Conservation (phyloP, 2,329 filamentous ascomycete species). For the Fusarium heterosporum region DNA sequence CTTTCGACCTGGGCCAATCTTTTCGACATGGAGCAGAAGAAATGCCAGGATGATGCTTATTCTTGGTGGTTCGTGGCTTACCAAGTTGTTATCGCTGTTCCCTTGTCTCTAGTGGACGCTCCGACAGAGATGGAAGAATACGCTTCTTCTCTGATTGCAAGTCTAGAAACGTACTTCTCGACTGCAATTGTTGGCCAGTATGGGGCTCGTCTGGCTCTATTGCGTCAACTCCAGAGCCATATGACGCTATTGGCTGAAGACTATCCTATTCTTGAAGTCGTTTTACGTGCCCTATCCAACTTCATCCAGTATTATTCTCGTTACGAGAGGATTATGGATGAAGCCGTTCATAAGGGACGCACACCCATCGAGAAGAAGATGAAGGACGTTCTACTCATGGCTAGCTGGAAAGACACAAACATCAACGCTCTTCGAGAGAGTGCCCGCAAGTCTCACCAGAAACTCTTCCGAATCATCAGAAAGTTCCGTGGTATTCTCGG, state of each 20-base stretch:
- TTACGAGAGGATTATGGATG: slow-evolving; percentile 74
- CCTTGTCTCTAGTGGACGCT: slow-evolving; percentile 72
- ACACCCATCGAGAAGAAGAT: slow-evolving; percentile 87
- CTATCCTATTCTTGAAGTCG: slow-evolving; percentile 65
- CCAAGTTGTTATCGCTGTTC: slow-evolving; percentile 83
- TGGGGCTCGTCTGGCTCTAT: slow-evolving; percentile 75
- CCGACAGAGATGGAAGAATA: slow-evolving; percentile 72
- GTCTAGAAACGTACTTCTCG: slow-evolving; percentile 82
- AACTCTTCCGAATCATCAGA: slow-evolving; percentile 88
- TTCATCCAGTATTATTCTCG: slow-evolving; percentile 81
- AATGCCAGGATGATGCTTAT: slow-evolving; percentile 80
- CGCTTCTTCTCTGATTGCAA: slow-evolving; percentile 75
- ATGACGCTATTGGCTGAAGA: slow-evolving; percentile 71
- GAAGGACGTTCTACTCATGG: slow-evolving; percentile 90
- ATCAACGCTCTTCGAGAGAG: slow-evolving; percentile 90
- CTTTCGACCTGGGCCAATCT: slow-evolving; percentile 91
- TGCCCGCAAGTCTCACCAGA: slow-evolving; percentile 88
- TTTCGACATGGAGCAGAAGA: slow-evolving; percentile 84
- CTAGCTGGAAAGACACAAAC: slow-evolving; percentile 98
- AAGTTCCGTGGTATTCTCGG: slow-evolving; percentile 87
- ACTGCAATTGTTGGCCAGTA: slow-evolving; percentile 87
- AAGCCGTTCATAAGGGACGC: slow-evolving; percentile 75
- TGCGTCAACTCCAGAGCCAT: slow-evolving; percentile 74
- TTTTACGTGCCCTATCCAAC: slow-evolving; percentile 76
- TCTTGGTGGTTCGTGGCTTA: slow-evolving; percentile 98